These are phyloP conservation scores for Penicillium chermesinum DNA, from an alignment of 495 filamentous ascomycete species.

Conservation along the genomic window DNA sequence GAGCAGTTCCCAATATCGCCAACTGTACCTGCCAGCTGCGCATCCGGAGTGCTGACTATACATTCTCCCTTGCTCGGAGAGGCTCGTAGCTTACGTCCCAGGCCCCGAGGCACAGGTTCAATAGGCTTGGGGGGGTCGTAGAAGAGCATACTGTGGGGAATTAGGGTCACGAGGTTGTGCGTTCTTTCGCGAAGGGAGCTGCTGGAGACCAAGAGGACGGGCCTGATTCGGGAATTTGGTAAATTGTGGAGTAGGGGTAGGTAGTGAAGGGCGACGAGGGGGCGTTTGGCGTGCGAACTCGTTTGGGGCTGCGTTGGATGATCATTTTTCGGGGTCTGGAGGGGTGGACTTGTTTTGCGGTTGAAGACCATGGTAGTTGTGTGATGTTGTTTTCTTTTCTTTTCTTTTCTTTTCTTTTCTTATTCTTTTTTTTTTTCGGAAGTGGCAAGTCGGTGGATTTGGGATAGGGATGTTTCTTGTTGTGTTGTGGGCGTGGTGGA, in stretches of 20 bases:
- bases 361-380: too few relatives aligned
- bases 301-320: neutral
- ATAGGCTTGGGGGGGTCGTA: slow-evolving; percentile 30
- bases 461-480: too few relatives aligned
- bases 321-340: neutral
- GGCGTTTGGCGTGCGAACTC: neutral
- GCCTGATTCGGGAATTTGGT: slow-evolving; percentile 33
- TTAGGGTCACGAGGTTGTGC: slow-evolving; percentile 36
- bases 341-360: neutral
- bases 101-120: slow-evolving; percentile 30
- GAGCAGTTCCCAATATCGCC: slow-evolving; percentile 32
- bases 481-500: too few relatives aligned
- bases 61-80: slow-evolving; percentile 28
- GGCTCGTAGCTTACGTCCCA: slow-evolving; percentile 31
- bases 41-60: slow-evolving; percentile 26
- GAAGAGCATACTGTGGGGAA: slow-evolving; percentile 37
- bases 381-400: too few relatives aligned
- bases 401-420: too few relatives aligned
- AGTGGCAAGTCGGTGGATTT: too few relatives aligned
- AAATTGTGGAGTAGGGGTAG: slow-evolving; percentile 28
- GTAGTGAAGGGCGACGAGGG: slow-evolving; percentile 1
- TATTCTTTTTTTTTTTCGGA: too few relatives aligned
- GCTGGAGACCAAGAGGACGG: slow-evolving; percentile 31
- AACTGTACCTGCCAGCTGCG: slow-evolving; percentile 22
- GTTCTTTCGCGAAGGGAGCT: slow-evolving; percentile 26